Evolutionary conservation across 1,284 basidiomycete genomes (phyloP), one percentile per base, ranked within the genome.

Genomic region (Heliocybe sulcata): DNA sequence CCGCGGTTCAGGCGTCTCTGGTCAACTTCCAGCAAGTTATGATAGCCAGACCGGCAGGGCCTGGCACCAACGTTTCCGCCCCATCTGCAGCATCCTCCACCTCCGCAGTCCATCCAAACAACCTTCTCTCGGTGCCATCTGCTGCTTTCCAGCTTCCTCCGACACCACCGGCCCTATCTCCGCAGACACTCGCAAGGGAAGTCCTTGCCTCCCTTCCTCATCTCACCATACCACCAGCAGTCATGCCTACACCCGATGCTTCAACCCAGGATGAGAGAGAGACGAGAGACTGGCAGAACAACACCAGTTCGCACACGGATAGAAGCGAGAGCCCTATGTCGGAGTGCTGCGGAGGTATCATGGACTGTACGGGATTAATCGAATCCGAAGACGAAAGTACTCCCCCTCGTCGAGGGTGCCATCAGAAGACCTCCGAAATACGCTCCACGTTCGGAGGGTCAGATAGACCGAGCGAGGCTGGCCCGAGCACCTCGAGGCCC

Each of bases 271-370:
- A 16, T 25, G 27, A 16, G 14, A 4, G 47, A 23, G 27, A 26
- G 6, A n/a, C n/a, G 8, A n/a, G 23, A n/a, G 47, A 49, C 47
- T 49, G 23, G 20, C 20, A 14, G 11, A 25, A 22, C 33, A 58
- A 54, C 54, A 51, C 27, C 2, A 53, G 57, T 54, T 48, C 53
- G 58, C 53, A 54, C 35, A 52, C 55, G 47, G 55, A 54, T 48
- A 71, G 69, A 57, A 57, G 64, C 47, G 66, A 62, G 22, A 72
- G 69, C 57, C 59, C 62, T 33, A 65, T 62, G 23, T 65, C 67
- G 9, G 68, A 75, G 22, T 80, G 77, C 61, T 79, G 77, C 58
- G 77, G 74, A 23, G 79, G 79, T 12, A 71, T 76, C 45, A 56
- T 81, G 54, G 76, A 80, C 61, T 79, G 79, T 62, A 66, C 67